Evolutionary conservation across 495 filamentous ascomycete species (phyloP), one percentile per base, ranked within the genome.

Genomic region (Penicillium cataractarum): DNA sequence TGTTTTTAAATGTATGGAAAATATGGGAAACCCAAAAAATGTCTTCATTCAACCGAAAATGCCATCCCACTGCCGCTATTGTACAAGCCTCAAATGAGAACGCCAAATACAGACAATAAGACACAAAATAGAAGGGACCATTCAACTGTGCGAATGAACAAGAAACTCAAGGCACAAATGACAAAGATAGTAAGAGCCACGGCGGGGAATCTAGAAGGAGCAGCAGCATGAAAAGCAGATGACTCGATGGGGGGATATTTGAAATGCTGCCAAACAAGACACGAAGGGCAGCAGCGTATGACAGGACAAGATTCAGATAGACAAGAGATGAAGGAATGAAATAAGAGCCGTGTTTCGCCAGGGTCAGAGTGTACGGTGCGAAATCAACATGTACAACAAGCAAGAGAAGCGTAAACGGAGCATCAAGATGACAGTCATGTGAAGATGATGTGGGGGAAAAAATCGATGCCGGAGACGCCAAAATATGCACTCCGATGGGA

Each of bases 151-250:
- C 42, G 21, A 46, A 22, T 46, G 10, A 12, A 35, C 39, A 54
- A 62, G 22, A 29, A 66, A 48, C 60, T 50, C 21, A 37, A 35
- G 46, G 52, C 61, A 60, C 51, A 52, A 67, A 59, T 49, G 44
- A 61, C 50, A 51, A 55, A 58, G 52, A 71, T 58, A 60, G 33
- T 61, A 50, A 55, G 60, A 69, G 62, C 61, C 58, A 60, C 58
- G 64, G 58, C 60, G 61, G 69, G 69, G 63, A 64, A 71, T 71
- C 69, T 55, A 61, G 55, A 68, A 60, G 55, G 56, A 62, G 50
- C 51, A 68, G 35, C 57, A 63, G 48, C 65, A 54, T 55, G 42
- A 42, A 27, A 66, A 61, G 50, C 53, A 55, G 40, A 57, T 12
- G 12, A 48, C 15, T 22, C 53, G 58, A 57, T 40, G 40, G 46